Conservation (phyloP, 2,329 filamentous ascomycete genomes). For the Aspergillus ochraceus region DNA sequence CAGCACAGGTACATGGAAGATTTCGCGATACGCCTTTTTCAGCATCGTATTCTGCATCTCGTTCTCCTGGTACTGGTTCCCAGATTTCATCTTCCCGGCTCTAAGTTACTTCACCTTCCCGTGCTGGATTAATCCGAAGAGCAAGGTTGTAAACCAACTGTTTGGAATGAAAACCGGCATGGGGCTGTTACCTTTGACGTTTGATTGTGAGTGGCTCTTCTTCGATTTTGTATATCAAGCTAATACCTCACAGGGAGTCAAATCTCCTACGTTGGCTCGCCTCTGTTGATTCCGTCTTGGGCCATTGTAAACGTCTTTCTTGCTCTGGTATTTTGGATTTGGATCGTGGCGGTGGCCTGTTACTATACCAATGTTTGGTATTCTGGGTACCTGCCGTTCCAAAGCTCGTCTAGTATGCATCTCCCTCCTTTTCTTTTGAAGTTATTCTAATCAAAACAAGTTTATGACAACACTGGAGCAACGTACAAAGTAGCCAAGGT, state of each 20-base stretch:
- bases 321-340: slow-evolving; percentile 63
- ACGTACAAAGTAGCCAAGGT: slow-evolving; percentile 64
- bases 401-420: slow-evolving; percentile 24
- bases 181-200: slow-evolving; percentile 35
- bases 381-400: slow-evolving; percentile 61
- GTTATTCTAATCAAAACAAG: slow-evolving; percentile 29
- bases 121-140: slow-evolving; percentile 31
- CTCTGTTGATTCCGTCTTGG: slow-evolving; percentile 66
- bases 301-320: slow-evolving; percentile 69
- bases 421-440: neutral
- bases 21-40: slow-evolving; percentile 33
- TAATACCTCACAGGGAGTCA: slow-evolving; percentile 24
- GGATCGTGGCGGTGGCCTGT: slow-evolving; percentile 56
- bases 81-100: slow-evolving; percentile 31
- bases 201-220: slow-evolving; percentile 41
- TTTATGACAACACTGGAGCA: slow-evolving; percentile 67
- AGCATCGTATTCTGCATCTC: slow-evolving; percentile 18
- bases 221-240: slow-evolving; percentile 52
- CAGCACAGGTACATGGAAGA: slow-evolving; percentile 41
- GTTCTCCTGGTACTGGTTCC: slow-evolving; percentile 31
- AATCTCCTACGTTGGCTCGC: slow-evolving; percentile 35
- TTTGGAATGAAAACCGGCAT: slow-evolving; percentile 31
- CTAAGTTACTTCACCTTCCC: slow-evolving; percentile 32
- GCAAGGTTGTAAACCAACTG: slow-evolving; percentile 27
- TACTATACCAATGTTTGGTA: slow-evolving; percentile 69